Base-by-base conservation (phyloP, 768 basidiomycete genomes). In the Lactarius tabidus region DNA sequence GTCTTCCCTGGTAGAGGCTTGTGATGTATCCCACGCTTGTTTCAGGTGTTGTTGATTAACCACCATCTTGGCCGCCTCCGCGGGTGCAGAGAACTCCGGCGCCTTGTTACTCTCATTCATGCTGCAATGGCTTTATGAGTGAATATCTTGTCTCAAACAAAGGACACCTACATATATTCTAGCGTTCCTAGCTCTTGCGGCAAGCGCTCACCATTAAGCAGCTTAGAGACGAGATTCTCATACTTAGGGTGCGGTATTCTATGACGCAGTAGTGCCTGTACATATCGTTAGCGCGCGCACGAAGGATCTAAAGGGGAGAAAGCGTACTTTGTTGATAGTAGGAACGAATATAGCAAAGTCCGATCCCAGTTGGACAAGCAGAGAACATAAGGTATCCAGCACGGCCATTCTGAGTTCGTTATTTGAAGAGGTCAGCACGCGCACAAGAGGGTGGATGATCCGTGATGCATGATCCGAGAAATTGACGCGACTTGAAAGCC, bases 341-440 rank as follows among this genome's bases (percentile, higher is more conserved):
- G 97, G 95, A 39, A 98, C 91, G 71, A 98, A 99, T 52, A 99
- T 93, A 4, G 97, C 95, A 70, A 95, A 99, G 74, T 98, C 96
- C 0, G 95, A 88, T 1, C 95, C 95, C 59, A 99, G 85, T 72
- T 99, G 97, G 41, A 93, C 82, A 43, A 98, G 88, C 45, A 98
- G 80, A 1, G 95, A 91, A 74, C 93, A 97, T 2, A 99, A 78
- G 0, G 95, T 92, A 66, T 98, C 95, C 87, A 98, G 89, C 9
- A 95, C 91, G 1, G 90, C 85, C 75, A 84, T 84, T 26, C 92
- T 82, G 55, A 98, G 78, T 64, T 98, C 95, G 65, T 89, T 89
- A 69, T 82, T 88, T 1, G 83, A 79, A 39, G 79, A 80, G 48
- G 87, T 87, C 63, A 99, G 79, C 2, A 98, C 91, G 41, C 97